Conservation (phyloP, 352 stramenopile species). For the Pythium rhizo-oryzae region DNA sequence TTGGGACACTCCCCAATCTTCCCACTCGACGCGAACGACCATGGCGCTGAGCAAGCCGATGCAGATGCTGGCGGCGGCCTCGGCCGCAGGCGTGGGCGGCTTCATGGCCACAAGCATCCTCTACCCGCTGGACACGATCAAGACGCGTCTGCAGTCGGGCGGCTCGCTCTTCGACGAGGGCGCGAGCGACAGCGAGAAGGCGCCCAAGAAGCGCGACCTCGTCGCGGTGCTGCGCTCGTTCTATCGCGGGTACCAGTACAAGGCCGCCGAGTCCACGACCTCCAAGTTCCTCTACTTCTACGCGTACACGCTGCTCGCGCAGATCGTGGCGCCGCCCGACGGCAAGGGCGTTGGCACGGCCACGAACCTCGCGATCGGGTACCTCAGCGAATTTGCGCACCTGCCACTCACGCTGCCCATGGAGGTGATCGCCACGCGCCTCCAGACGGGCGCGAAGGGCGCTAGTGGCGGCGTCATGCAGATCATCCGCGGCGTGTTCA, state of each 20-base stretch:
- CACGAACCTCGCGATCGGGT: constrained; percentile 79
- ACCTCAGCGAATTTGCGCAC: constrained; percentile 81
- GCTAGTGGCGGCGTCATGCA: constrained; percentile 46
- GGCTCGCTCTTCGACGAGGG: constrained; percentile 49
- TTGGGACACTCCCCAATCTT: background rate
- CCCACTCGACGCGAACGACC: constrained; percentile 2
- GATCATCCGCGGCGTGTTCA: constrained; percentile 66
- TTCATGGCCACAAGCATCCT: constrained; percentile 78
- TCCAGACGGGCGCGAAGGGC: constrained; percentile 70
- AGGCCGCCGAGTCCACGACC: constrained; percentile 76
- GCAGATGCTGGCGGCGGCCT: constrained; percentile 80
- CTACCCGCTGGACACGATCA: constrained; percentile 88
- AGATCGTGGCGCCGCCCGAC: constrained; percentile 60
- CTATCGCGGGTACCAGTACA: constrained; percentile 87
- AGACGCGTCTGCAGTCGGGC: constrained; percentile 87
- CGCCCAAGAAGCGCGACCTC: constrained; percentile 30
- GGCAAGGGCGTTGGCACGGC: constrained; percentile 62
- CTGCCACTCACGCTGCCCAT: constrained; percentile 86
- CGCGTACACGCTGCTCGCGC: constrained; percentile 81
- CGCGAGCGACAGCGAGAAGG: constrained; percentile 11
- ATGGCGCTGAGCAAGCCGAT: constrained; percentile 84
- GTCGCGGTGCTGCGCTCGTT: constrained; percentile 55
- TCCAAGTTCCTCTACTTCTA: constrained; percentile 94
- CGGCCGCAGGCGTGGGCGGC: constrained; percentile 72
- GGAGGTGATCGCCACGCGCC: constrained; percentile 85